phyloP scores from a whole-genome alignment of 179 eudicot species.

The Silene coronaria region DNA sequence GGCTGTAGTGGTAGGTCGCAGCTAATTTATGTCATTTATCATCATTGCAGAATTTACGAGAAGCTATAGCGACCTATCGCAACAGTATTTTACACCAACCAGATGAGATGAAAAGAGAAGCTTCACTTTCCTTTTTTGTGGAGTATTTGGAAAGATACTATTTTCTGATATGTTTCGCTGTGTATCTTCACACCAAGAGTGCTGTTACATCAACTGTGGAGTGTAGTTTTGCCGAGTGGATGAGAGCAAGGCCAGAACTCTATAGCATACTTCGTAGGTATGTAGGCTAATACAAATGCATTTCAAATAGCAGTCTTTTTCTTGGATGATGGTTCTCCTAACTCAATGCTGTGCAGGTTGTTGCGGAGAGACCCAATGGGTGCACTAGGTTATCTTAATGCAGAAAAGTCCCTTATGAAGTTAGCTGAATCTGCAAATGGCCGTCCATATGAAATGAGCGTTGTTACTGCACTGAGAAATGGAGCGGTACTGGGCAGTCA shows the following conservation, averaged over 20 bases:
- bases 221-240: slow-evolving; percentile 86
- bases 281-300: slow-evolving; percentile 4
- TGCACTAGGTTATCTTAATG: slow-evolving; percentile 72
- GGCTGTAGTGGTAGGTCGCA: not conserved
- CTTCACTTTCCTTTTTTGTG: slow-evolving; percentile 85
- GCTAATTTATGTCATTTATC: slow-evolving; percentile 20
- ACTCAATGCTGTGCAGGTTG: slow-evolving; percentile 44
- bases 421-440: slow-evolving; percentile 59
- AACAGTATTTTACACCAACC: slow-evolving; percentile 77
- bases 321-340: slow-evolving; percentile 12
- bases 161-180: slow-evolving; percentile 88
- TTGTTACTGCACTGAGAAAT: slow-evolving; percentile 74
- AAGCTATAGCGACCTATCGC: slow-evolving; percentile 91
- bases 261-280: slow-evolving; percentile 93
- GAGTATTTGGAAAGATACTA: slow-evolving; percentile 97
- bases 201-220: slow-evolving; percentile 42
- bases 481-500: slow-evolving; percentile 96
- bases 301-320: not conserved
- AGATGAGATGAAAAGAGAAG: slow-evolving; percentile 95
- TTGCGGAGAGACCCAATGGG: slow-evolving; percentile 97
- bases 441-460: slow-evolving; percentile 81
- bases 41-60: slow-evolving; percentile 72
- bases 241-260: slow-evolving; percentile 93
- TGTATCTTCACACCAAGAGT: slow-evolving; percentile 80
- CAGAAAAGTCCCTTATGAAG: slow-evolving; percentile 36